Percentiles rank a stretch among this genome's conserved stretches.
These are phyloP conservation scores for Exophiala calicioides DNA, from an alignment of 2,329 filamentous ascomycete species.

Conservation along the genomic window DNA sequence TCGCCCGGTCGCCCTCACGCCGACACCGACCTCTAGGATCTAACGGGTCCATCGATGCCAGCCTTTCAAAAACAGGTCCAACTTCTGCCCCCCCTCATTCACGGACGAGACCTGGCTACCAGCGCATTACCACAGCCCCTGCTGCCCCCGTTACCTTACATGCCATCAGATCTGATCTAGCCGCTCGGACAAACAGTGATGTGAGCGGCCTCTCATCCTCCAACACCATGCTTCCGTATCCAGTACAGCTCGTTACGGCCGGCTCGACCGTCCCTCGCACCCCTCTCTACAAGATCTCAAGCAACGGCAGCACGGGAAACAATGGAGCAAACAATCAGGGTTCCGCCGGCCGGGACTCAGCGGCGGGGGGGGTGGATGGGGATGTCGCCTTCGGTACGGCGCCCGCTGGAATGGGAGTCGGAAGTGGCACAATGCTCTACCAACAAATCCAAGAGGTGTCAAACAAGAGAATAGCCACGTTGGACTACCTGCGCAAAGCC, in stretches of 20 bases:
- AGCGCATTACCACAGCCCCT: slow-evolving; percentile 23
- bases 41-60: slow-evolving; percentile 25
- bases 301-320: slow-evolving; percentile 10
- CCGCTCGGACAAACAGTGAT: slow-evolving; percentile 23
- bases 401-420: slow-evolving; percentile 18
- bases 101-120: slow-evolving; percentile 18
- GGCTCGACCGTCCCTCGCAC: slow-evolving; percentile 9
- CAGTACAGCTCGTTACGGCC: slow-evolving; percentile 4
- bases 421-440: slow-evolving; percentile 44
- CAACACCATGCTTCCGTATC: slow-evolving; percentile 22
- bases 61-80: slow-evolving; percentile 12
- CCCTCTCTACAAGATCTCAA: slow-evolving; percentile 13
- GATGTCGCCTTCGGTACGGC: slow-evolving; percentile 18
- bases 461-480: slow-evolving; percentile 87
- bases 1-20: slow-evolving; percentile 29
- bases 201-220: slow-evolving; percentile 10
- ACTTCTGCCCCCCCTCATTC: slow-evolving; percentile 21
- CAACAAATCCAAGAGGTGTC: slow-evolving; percentile 79
- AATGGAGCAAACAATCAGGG: slow-evolving; percentile 4
- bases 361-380: slow-evolving; percentile 1
- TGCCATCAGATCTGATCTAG: slow-evolving; percentile 19
- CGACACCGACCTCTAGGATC: slow-evolving; percentile 29
- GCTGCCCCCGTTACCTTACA: slow-evolving; percentile 17
- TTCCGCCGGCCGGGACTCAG: slow-evolving; percentile 2
- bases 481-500: slow-evolving; percentile 92